Percentiles rank a stretch among this genome's conserved stretches.
These are phyloP conservation scores for Gossypium aridum DNA, from an alignment of 441 rosid genomes.

Conservation along the genomic window DNA sequence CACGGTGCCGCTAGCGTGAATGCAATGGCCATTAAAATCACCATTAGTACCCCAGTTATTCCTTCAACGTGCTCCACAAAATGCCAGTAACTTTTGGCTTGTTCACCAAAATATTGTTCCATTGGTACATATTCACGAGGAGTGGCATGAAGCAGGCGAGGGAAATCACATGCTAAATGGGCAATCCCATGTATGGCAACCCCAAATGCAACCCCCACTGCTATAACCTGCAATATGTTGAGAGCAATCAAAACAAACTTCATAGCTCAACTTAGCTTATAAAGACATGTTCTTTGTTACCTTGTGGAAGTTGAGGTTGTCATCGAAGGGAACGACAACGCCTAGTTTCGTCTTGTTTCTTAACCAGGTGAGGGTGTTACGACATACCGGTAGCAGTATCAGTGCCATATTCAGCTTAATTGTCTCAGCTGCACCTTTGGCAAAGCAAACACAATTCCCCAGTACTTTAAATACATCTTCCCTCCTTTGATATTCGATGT, in stretches of 20 bases:
- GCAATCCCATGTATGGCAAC: conserved; percentile 38
- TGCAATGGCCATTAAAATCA: conserved; percentile 49
- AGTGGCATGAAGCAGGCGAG: conserved; percentile 38
- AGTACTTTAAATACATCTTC: conserved; percentile 38
- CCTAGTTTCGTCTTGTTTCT: conserved; percentile 45
- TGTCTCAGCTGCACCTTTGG: conserved; percentile 71
- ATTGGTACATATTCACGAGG: conserved; percentile 34
- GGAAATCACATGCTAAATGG: conserved; percentile 58
- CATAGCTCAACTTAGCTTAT: neutral
- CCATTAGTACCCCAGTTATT: conserved; percentile 47
- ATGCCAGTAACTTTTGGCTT: conserved; percentile 34
- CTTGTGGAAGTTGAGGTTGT: conserved; percentile 63
- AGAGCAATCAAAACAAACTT: neutral
- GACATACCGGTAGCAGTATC: conserved; percentile 53
- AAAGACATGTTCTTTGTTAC: conserved; percentile 16
- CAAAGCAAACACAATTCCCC: conserved; percentile 53
- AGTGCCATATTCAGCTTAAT: conserved; percentile 63
- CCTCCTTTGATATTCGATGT: conserved; percentile 32
- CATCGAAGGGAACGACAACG: conserved; percentile 51
- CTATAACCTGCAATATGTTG: conserved; percentile 36
- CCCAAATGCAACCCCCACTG: conserved; percentile 40
- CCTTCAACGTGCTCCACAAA: conserved; percentile 47
- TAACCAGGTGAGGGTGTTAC: conserved; percentile 62
- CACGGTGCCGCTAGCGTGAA: conserved; percentile 55
- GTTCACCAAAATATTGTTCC: conserved; percentile 43